Evolutionary conservation across 176 grass and related monocot genomes (phyloP).

Genomic region (Ananas comosus): DNA sequence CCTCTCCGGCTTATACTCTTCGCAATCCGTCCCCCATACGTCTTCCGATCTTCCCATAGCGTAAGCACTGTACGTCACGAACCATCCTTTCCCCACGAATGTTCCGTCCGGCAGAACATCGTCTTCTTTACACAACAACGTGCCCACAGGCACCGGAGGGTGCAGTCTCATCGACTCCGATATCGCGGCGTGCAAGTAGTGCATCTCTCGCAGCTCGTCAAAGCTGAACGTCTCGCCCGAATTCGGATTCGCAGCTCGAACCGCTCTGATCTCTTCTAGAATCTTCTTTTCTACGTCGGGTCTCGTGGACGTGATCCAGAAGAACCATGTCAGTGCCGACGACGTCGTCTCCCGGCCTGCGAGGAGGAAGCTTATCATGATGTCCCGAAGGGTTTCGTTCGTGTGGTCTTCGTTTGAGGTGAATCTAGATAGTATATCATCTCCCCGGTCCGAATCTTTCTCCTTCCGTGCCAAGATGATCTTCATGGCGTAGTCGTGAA

Average conservation of each 20-base stretch:
- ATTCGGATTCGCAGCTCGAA: slow-evolving; percentile 3
- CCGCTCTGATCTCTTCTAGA: slow-evolving; percentile 29
- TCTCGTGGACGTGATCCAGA: slow-evolving; percentile 46
- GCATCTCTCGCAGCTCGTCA: slow-evolving; percentile 50
- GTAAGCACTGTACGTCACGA: slow-evolving; percentile 36
- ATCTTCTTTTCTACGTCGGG: slow-evolving; percentile 41
- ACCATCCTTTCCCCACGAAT: slow-evolving; percentile 44
- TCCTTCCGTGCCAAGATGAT: slow-evolving; percentile 28
- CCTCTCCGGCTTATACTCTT: slow-evolving; percentile 49
- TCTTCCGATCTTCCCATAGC: slow-evolving; percentile 38
- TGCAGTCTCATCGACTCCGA: slow-evolving; percentile 62
- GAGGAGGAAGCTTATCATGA: slow-evolving; percentile 55
- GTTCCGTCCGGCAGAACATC: slow-evolving; percentile 45
- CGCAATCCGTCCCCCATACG: slow-evolving; percentile 46
- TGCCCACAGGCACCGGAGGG: slow-evolving; percentile 50
- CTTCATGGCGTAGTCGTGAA: slow-evolving; percentile 33
- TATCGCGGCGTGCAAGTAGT: slow-evolving; percentile 50
- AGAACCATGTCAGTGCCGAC: slow-evolving; percentile 67
- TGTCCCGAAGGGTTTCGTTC: slow-evolving; percentile 42
- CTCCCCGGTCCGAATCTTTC: slow-evolving; percentile 1
- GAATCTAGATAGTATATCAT: slow-evolving; percentile 57
- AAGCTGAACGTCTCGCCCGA: slow-evolving; percentile 26
- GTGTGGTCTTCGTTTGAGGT: slow-evolving; percentile 21
- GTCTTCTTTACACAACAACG: slow-evolving; percentile 31
- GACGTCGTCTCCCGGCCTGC: slow-evolving; percentile 71